Evolutionary conservation across 2,329 filamentous ascomycete species (phyloP).

Genomic region (Alternaria triticimaculans): DNA sequence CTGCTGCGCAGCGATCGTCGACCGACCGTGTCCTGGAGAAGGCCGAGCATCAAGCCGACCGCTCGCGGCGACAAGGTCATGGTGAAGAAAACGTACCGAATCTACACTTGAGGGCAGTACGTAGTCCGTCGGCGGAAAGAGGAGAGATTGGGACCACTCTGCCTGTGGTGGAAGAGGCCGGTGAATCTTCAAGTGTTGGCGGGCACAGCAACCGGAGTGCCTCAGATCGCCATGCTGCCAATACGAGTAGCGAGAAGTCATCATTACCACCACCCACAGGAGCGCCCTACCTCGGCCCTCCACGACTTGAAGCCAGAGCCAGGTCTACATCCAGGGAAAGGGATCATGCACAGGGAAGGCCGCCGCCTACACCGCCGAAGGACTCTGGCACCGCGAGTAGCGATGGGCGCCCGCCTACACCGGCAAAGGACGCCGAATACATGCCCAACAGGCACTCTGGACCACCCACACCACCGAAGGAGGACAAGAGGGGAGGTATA

Average conservation of each 20-base stretch:
- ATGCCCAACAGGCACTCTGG: slow-evolving; percentile 34
- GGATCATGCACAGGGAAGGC: slow-evolving; percentile 41
- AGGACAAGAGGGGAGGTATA: slow-evolving; percentile 35
- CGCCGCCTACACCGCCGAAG: slow-evolving; percentile 56
- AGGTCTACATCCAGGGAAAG: slow-evolving; percentile 24
- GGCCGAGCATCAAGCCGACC: slow-evolving; percentile 68
- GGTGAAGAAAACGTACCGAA: slow-evolving; percentile 66
- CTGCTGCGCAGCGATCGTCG: slow-evolving; percentile 34
- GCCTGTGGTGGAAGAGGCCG: slow-evolving; percentile 90
- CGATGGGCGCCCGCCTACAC: slow-evolving; percentile 43
- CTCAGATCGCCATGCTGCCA: slow-evolving; percentile 23
- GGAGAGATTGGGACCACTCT: slow-evolving; percentile 65
- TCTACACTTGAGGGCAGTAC: slow-evolving; percentile 64
- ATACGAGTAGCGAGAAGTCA: slow-evolving; percentile 3
- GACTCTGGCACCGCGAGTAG: slow-evolving; percentile 35
- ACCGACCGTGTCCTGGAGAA: slow-evolving; percentile 63
- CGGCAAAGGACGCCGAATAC: slow-evolving; percentile 44
- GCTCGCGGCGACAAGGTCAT: slow-evolving; percentile 58
- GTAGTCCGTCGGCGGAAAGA: slow-evolving; percentile 64
- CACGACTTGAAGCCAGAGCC: slow-evolving; percentile 16
- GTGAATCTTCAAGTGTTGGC: slow-evolving; percentile 73
- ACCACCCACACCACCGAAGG: slow-evolving; percentile 52
- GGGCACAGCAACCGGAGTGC: slow-evolving; percentile 59
- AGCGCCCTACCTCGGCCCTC: slow-evolving; percentile 17
- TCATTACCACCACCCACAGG: slow-evolving; percentile 33